phyloP scores from a whole-genome alignment of 352 stramenopile species.

The Pythium rishiriense region DNA sequence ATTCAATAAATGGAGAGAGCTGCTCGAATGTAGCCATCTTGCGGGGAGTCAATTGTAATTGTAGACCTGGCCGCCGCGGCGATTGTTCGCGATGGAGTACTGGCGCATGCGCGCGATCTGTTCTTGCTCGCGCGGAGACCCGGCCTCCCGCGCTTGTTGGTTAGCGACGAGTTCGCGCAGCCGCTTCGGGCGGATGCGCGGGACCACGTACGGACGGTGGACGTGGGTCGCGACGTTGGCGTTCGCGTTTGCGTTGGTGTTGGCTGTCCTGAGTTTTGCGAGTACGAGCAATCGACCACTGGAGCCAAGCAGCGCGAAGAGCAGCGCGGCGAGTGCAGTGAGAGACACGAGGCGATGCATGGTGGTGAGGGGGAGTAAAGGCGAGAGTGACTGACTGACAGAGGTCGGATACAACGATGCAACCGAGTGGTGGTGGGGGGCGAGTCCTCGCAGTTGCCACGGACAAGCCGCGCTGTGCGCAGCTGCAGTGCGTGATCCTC shows the following conservation, averaged over 20 bases:
- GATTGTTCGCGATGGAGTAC: neutral
- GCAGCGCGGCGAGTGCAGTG: neutral
- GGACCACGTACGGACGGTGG: neutral
- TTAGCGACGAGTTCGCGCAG: conserved; percentile 7
- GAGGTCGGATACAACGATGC: too few species aligned
- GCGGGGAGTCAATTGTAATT: neutral
- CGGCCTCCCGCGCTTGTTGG: neutral
- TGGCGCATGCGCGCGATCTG: conserved; percentile 12
- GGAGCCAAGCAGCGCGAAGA: neutral
- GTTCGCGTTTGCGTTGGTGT: neutral
- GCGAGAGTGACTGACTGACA: neutral
- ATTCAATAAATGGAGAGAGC: conserved; percentile 1
- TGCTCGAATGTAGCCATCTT: conserved; percentile 11
- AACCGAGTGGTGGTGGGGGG: too few species aligned
- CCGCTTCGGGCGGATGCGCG: conserved; percentile 4
- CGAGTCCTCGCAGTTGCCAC: too few species aligned
- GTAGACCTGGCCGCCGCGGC: neutral
- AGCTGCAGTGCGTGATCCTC: too few species aligned
- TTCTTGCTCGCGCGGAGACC: conserved; percentile 4
- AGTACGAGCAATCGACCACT: neutral
- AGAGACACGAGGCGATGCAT: neutral
- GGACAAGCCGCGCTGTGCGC: too few species aligned
- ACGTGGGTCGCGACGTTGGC: neutral
- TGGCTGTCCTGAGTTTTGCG: too few species aligned
- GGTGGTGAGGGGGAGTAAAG: neutral